A percentile compares a stretch with the other conserved stretches of the same genome.
These are phyloP conservation scores for Esteya vermicola DNA, from an alignment of 2,329 filamentous ascomycete species.

Conservation along the genomic window DNA sequence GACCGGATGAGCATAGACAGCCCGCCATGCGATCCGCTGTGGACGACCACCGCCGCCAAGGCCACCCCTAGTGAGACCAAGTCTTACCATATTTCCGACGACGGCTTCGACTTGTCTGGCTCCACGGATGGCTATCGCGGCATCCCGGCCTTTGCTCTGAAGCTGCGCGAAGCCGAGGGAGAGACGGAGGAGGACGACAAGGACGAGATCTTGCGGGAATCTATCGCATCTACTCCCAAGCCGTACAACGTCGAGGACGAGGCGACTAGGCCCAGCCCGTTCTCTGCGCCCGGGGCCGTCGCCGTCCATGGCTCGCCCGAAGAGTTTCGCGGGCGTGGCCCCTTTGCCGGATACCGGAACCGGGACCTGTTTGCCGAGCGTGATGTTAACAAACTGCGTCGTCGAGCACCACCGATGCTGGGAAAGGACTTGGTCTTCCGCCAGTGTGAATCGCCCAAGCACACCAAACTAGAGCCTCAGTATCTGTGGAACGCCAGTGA, in stretches of 20 bases:
- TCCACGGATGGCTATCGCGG: constrained; percentile 4
- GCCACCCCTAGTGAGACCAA: no score
- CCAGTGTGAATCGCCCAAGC: constrained; percentile 67
- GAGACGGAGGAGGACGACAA: constrained; percentile 10
- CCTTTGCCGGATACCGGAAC: constrained; percentile 27
- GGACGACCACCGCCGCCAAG: constrained; percentile 15
- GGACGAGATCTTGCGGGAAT: constrained; percentile 7
- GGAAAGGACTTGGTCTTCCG: constrained; percentile 70
- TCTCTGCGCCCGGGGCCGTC: constrained; percentile 14
- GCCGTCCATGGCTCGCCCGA: constrained; percentile 21
- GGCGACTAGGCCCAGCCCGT: constrained; percentile 18
- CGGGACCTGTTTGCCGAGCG: constrained; percentile 33
- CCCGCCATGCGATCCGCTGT: constrained; percentile 20
- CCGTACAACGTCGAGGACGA: no score
- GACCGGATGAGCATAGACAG: constrained; percentile 21
- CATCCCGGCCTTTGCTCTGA: constrained; percentile 8
- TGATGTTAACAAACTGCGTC: constrained; percentile 34
- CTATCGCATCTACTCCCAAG: constrained; percentile 2
- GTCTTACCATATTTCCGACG: constrained; percentile 12
- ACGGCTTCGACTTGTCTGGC: constrained; percentile 8
- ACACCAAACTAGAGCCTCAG: constrained; percentile 70
- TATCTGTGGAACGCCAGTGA: constrained; percentile 41
- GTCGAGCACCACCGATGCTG: constrained; percentile 66
- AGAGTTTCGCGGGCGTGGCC: constrained; percentile 25
- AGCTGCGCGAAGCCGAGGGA: constrained; percentile 9